Percentiles rank a stretch among this genome's conserved stretches.
phyloP scores from a whole-genome alignment of 257 asterid genomes.

The Capsicum chinense region DNA sequence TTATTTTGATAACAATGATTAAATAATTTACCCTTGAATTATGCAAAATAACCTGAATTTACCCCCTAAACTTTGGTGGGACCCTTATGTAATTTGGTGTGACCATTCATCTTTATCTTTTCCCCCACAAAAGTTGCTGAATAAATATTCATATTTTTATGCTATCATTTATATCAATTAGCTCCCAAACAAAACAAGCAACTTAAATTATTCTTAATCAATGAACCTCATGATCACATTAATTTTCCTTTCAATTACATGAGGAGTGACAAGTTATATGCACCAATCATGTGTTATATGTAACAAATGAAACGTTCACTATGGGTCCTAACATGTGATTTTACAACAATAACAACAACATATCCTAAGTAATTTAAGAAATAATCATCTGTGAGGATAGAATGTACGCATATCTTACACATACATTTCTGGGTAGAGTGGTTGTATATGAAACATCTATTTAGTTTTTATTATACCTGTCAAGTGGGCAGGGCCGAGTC shows the following conservation, averaged over 20 bases:
- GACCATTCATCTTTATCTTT: not conserved
- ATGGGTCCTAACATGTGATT: no score
- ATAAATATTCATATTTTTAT: not conserved
- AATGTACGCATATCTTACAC: no score
- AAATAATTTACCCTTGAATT: not conserved
- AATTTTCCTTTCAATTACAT: constrained; percentile 4
- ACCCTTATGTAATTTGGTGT: not conserved
- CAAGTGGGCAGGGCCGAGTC: no score
- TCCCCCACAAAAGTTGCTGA: not conserved
- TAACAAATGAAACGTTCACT: no score
- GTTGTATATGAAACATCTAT: no score
- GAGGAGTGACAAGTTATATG: not conserved
- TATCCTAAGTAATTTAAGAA: no score
- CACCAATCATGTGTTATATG: not conserved
- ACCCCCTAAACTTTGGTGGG: not conserved
- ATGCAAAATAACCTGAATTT: not conserved
- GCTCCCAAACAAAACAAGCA: not conserved
- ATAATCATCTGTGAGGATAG: no score
- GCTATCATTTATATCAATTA: constrained; percentile 15
- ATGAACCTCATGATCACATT: not conserved
- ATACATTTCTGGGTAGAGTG: no score
- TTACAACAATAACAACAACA: no score
- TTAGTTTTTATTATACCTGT: no score
- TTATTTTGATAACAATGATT: not conserved
- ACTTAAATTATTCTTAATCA: not conserved